Evolutionary conservation across 2,329 filamentous ascomycete species (phyloP), one percentile per base, ranked within the genome.

Genomic region (Colletotrichum tropicicola): DNA sequence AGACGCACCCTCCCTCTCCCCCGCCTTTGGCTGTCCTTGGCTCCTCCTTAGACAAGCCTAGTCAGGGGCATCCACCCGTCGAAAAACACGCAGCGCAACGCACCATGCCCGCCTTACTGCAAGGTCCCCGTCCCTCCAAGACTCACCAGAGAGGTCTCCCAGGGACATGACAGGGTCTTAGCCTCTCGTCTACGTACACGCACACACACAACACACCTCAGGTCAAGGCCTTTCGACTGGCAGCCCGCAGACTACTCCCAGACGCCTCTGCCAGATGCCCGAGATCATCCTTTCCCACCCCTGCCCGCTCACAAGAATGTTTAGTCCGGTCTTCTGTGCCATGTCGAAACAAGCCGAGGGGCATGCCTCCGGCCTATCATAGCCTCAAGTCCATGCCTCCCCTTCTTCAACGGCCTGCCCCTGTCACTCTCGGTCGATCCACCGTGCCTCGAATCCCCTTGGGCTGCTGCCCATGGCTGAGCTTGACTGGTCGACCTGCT

Each of bases 361-460:
- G 51, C 52, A 49, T 19, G 44, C 56, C 56, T 58, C 63, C 62
- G 66, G 66, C 75, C 74, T 77, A 77, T 77, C 75, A 76, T 65
- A 59, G 58, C 45, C 63, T 47, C 44, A 32, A 67, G 43, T 45
- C 65, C 27, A 55, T 47, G 19, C 53, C 56, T 60, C 43, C 59
- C 65, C 68, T 64, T 68, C 54, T 66, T 61, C 57, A 59, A 52
- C 66, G 54, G 45, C 67, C 63, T 49, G 68, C 69, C 71, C 70
- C 71, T 71, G 69, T 68, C 64, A 68, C 72, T 72, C 72, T 74
- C 68, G 69, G 68, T 63, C 70, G 71, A 74, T 75, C 77, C 73
- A 73, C 72, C 69, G 73, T 75, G 75, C 78, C 70, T 79, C 78
- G 74, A 79, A 80, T 76, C 73, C 65, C 68, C 70, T 70, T 70